Evolutionary conservation across 768 basidiomycete species (phyloP), one percentile per base, ranked within the genome.

Genomic region (Leccinum aurantiacum): DNA sequence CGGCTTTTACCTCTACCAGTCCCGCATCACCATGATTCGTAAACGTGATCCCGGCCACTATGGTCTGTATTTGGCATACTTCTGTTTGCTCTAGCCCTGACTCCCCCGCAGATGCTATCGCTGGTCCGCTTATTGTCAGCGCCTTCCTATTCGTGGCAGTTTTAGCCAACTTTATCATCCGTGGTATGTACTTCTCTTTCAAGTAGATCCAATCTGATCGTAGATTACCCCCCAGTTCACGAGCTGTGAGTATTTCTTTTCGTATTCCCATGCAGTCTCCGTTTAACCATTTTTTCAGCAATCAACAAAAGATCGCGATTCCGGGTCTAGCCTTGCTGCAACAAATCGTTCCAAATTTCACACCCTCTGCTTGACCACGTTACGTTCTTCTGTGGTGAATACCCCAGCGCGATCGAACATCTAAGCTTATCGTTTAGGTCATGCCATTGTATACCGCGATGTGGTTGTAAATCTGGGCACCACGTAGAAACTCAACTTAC

Each of bases 1-100:
- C 72, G 93, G 91, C 0, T 97, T 91, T 74, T 75, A 74, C 1
- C 75, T 98, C 47, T 98, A 96, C 70, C 92, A 98, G 71, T 82
- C 87, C 60, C 85, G 97, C 49, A 85, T 98, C 56, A 89, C 89
- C 51, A 88, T 94, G 86, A 98, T 99, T 63, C 88, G 90, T 13
- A 84, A 88, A 62, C 81, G 95, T 51, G 91, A 94, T 74, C 89
- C 93, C 27, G 90, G 92, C 0, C 86, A 90, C 67, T 97, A 97
- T 65, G 95, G 95, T 97, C 44, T 1, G 64, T 66, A 7, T 17
- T 57, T 48, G 80, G 74, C 27, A 24, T 22, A 22, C 1, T n/a
- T 44, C 49, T n/a, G 19, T 54, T 15, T 10, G 8, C 29, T 8
- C 27, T 38, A 9, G 50, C 57, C 37, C 60, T 53, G 25, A 66